Base-by-base conservation (phyloP, 257 asterid species). In the Gardenia jasminoides region DNA sequence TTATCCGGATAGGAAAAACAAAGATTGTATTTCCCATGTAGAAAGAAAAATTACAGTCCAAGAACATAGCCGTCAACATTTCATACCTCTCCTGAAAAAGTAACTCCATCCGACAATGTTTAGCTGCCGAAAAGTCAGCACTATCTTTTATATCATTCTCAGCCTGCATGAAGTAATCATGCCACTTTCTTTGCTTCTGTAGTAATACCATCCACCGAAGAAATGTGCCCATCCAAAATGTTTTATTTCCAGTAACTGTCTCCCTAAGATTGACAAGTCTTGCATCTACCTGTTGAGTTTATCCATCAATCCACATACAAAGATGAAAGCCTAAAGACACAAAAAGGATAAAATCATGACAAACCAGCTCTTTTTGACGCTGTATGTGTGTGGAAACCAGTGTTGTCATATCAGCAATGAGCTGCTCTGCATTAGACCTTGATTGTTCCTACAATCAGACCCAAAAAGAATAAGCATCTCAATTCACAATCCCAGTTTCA, bases 151-250 rank as follows among this genome's bases (percentile, higher is more conserved):
- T 75, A 82, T 78, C 85, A 70, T 68, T 83, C 70, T 89, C 94
- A 22, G 95, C 84, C 74, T 86, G 92, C 54, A 69, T 64, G 85
- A 82, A 86, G 80, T 85, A 87, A 84, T 93, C 98, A 86, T 90
- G 88, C 96, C 98, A 93, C 88, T 93, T 93, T 82, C 97, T 84
- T 93, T 59, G 93, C 84, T 82, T 91, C 97, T 62, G 88, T 81
- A 67, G 97, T 87, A 80, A 93, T 90, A 71, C 91, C 91, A 76
- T 86, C 91, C 83, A 93, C 86, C 4, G 84, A 80, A 47, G 89
- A 86, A 87, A 88, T 86, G 81, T 90, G 97, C 28, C 93, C 92
- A 77, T 90, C 93, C 86, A 91, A 76, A 89, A 91, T 67, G 70
- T 76, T 83, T 86, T 91, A 69, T 86, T 93, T 80, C 88, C 94